A percentile compares a stretch with the other conserved stretches of the same genome.
Conservation (phyloP, 495 filamentous ascomycete species). For the Niebla homalea region DNA sequence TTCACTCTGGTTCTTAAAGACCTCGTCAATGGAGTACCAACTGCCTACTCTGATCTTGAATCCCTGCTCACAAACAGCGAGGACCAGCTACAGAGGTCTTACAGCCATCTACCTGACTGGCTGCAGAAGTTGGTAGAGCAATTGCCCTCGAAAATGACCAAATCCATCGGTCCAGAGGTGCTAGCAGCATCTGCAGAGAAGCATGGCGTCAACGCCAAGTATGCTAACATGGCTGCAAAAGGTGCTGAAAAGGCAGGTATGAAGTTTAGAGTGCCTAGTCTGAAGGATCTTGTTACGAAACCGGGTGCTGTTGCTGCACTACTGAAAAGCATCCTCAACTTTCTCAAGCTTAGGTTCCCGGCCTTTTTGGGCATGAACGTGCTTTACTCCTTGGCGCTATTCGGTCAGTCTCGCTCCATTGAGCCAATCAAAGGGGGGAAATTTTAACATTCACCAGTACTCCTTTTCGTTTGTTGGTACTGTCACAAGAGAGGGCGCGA, state of each 20-base stretch:
- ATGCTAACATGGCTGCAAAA: constrained; percentile 32
- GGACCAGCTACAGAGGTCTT: constrained; percentile 59
- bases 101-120: constrained; percentile 60
- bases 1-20: constrained; percentile 88
- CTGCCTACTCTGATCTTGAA: constrained; percentile 81
- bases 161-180: constrained; percentile 62
- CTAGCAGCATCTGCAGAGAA: constrained; percentile 61
- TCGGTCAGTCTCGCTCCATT: constrained; percentile 42
- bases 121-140: constrained; percentile 80
- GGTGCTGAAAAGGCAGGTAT: constrained; percentile 37
- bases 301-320: constrained; percentile 71
- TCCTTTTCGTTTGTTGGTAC: constrained; percentile 91
- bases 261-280: constrained; percentile 39
- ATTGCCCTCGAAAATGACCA: constrained; percentile 69
- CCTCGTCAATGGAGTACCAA: constrained; percentile 80
- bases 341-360: constrained; percentile 71
- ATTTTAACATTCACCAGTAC: constrained; percentile 34
- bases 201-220: constrained; percentile 46
- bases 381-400: constrained; percentile 71
- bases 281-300: constrained; percentile 74
- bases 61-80: constrained; percentile 69
- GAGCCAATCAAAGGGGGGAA: background rate
- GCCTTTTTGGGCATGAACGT: constrained; percentile 75
- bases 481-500: constrained; percentile 89
- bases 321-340: constrained; percentile 74